phyloP scores from a whole-genome alignment of 106 monocot genomes.

The Chionographis japonica region DNA sequence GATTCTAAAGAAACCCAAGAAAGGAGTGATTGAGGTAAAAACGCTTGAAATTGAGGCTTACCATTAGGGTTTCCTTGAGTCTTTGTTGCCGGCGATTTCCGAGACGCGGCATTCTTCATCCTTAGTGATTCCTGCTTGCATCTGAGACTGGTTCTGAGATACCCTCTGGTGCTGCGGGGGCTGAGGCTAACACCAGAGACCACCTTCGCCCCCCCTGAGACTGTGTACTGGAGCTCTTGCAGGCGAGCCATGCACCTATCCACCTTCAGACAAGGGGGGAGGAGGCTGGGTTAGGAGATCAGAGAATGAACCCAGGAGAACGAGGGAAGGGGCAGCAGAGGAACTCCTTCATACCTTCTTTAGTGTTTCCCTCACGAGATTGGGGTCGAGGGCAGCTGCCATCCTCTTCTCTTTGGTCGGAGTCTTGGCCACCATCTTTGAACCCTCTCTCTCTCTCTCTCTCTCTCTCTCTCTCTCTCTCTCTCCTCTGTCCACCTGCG shows the following conservation, averaged over 20 bases:
- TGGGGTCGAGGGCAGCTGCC: conserved; percentile 50
- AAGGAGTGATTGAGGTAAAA: neutral
- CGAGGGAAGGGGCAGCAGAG: neutral
- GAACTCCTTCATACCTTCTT: conserved; percentile 42
- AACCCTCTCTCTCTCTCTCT: neutral
- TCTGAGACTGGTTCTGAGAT: conserved; percentile 70
- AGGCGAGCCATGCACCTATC: conserved; percentile 85
- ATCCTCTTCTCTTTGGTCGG: conserved; percentile 50
- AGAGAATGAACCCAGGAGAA: neutral
- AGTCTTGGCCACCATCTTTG: conserved; percentile 85
- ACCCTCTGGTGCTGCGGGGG: conserved; percentile 75
- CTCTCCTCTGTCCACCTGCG: neutral
- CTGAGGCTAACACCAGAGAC: conserved; percentile 67
- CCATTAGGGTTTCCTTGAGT: conserved; percentile 40
- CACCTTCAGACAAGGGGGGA: conserved; percentile 31
- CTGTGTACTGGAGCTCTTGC: conserved; percentile 86
- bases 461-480: conserved; percentile 2
- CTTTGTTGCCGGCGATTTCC: conserved; percentile 53
- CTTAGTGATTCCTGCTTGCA: conserved; percentile 84
- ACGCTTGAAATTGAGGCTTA: neutral
- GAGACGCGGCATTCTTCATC: conserved; percentile 36
- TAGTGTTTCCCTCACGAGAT: conserved; percentile 64
- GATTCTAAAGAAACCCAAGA: neutral
- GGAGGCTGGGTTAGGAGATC: neutral
- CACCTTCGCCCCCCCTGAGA: conserved; percentile 60